Evolutionary conservation across 2,329 filamentous ascomycete genomes (phyloP).

Genomic region (Diaporthe helianthi): DNA sequence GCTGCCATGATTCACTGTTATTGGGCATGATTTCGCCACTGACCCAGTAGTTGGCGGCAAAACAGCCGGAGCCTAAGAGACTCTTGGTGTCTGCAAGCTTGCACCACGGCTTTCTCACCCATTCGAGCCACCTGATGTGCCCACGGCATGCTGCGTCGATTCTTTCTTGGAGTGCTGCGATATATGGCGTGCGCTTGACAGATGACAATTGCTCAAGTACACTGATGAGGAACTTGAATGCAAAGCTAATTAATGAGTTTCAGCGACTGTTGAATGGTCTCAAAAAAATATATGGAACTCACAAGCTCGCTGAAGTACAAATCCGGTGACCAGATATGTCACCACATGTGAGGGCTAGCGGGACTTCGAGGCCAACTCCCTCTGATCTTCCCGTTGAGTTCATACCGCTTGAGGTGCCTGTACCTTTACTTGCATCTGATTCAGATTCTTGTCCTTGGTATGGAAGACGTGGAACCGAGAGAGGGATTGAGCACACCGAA

Average conservation of each 20-base stretch:
- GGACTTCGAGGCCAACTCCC: neutral
- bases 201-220: neutral
- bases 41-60: neutral
- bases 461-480: neutral
- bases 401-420: too few species aligned
- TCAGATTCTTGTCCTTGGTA: neutral
- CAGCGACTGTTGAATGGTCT: accelerated
- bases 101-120: neutral
- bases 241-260: neutral
- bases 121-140: conserved; percentile 13
- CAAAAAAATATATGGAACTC: neutral
- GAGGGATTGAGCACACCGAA: conserved; percentile 15
- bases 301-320: conserved; percentile 5
- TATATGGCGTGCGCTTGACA: neutral
- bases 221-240: neutral
- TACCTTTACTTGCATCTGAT: too few species aligned
- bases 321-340: neutral
- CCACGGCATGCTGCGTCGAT: neutral
- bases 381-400: too few species aligned
- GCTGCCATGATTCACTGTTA: neutral
- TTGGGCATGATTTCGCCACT: neutral
- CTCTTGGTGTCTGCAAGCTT: neutral
- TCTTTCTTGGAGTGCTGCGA: neutral
- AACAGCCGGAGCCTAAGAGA: neutral
- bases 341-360: neutral